phyloP scores from a whole-genome alignment of 441 rosid genomes.

The Rhodomyrtus psidioides region DNA sequence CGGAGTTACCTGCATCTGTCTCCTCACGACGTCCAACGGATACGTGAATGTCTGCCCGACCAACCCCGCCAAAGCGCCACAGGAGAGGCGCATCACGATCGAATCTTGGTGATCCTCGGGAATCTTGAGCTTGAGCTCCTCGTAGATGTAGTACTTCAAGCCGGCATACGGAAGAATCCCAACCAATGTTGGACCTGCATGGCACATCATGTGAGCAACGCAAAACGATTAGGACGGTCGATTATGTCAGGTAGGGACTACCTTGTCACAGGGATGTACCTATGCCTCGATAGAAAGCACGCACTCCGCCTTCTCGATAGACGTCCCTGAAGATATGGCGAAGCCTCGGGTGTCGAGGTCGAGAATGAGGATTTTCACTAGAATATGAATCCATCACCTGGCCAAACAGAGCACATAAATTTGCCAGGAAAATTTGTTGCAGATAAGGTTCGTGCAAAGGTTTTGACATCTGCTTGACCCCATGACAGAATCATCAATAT shows the following conservation, averaged over 20 bases:
- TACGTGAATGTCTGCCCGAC: constrained; percentile 91
- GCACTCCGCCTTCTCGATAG: constrained; percentile 77
- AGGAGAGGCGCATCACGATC: constrained; percentile 71
- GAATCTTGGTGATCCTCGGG: constrained; percentile 86
- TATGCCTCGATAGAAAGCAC: constrained; percentile 75
- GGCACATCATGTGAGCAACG: constrained; percentile 4
- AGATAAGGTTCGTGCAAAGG: neutral
- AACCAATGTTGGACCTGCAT: constrained; percentile 74
- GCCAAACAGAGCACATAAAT: neutral
- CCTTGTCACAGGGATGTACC: constrained; percentile 29
- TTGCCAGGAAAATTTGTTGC: neutral
- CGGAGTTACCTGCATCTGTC: constrained; percentile 86
- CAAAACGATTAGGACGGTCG: neutral
- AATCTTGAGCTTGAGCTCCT: constrained; percentile 73
- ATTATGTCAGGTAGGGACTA: neutral
- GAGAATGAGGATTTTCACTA: constrained; percentile 12
- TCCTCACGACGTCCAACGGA: constrained; percentile 86
- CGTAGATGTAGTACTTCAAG: constrained; percentile 82
- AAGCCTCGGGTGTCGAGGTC: constrained; percentile 54
- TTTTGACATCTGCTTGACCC: neutral
- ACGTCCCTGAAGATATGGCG: constrained; percentile 62
- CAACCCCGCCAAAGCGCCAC: constrained; percentile 93
- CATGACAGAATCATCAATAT: neutral
- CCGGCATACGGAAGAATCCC: constrained; percentile 96
- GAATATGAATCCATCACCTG: neutral